Evolutionary conservation across 2,329 filamentous ascomycete species (phyloP).

Genomic region (Colletotrichum sp.): DNA sequence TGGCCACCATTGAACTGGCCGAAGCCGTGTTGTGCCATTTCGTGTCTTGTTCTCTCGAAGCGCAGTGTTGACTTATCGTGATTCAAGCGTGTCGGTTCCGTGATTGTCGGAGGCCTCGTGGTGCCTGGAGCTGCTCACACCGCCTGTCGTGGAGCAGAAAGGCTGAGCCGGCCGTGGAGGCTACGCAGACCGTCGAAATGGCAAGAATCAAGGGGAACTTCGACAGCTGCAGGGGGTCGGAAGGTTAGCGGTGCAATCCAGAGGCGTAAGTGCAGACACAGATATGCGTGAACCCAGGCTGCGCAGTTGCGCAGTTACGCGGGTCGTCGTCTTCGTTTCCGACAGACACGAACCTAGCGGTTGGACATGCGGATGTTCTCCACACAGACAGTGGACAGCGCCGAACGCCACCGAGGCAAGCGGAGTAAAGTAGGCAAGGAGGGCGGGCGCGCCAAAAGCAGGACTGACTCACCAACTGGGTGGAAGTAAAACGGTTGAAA

Average conservation of each 20-base stretch:
- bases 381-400: background rate
- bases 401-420: conserved; percentile 5
- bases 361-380: conserved; percentile 2
- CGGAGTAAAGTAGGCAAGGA: background rate
- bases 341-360: background rate
- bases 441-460: background rate
- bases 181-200: background rate
- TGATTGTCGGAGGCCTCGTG: background rate
- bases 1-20: conserved; percentile 60
- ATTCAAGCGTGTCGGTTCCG: background rate
- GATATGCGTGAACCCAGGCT: background rate
- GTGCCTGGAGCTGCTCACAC: background rate
- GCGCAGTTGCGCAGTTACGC: background rate
- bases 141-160: background rate
- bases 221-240: background rate
- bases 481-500: background rate
- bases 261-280: background rate
- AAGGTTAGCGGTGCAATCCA: background rate
- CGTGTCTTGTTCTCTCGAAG: conserved; percentile 8
- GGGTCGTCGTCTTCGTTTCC: background rate
- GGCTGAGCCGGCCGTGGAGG: background rate
- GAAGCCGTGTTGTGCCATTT: conserved; percentile 63
- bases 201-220: background rate
- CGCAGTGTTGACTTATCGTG: background rate
- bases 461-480: conserved; percentile 6